Evolutionary conservation across 2,329 filamentous ascomycete genomes (phyloP).

Genomic region (Chrysoporthe cubensis): DNA sequence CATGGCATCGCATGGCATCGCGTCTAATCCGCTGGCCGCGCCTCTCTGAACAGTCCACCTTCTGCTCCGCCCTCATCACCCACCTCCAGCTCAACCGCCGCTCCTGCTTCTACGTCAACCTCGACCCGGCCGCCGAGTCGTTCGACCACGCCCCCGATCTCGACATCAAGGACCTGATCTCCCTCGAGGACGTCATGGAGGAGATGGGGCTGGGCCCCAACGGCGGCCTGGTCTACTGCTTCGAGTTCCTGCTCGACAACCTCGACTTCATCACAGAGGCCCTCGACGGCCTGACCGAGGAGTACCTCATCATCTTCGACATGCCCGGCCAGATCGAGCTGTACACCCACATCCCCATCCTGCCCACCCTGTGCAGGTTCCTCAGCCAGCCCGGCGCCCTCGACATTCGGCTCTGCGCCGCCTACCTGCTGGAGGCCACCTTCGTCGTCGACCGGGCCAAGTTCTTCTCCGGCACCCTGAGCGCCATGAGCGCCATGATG

Average conservation of each 20-base stretch:
- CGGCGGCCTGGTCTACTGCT: conserved; percentile 92
- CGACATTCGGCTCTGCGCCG: conserved; percentile 89
- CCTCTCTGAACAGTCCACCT: conserved; percentile 69
- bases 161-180: conserved; percentile 94
- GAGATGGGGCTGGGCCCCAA: conserved; percentile 90
- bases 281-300: conserved; percentile 84
- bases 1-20: background rate
- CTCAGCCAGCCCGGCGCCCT: conserved; percentile 78
- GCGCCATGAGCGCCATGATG: conserved; percentile 98
- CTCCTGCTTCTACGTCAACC: conserved; percentile 97
- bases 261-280: conserved; percentile 88
- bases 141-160: conserved; percentile 92
- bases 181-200: conserved; percentile 94
- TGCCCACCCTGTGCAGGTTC: conserved; percentile 82
- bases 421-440: conserved; percentile 92
- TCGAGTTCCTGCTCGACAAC: conserved; percentile 94
- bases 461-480: conserved; percentile 94
- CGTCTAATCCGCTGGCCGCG: conserved; percentile 6
- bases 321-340: conserved; percentile 99
- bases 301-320: conserved; percentile 97
- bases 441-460: conserved; percentile 96
- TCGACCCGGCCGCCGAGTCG: conserved; percentile 91
- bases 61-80: conserved; percentile 90
- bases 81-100: conserved; percentile 88
- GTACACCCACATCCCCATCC: conserved; percentile 93